A percentile compares a stretch with the other conserved stretches of the same genome.
Conservation (phyloP, 164 flowering plant species). For the Houttuynia cordata region DNA sequence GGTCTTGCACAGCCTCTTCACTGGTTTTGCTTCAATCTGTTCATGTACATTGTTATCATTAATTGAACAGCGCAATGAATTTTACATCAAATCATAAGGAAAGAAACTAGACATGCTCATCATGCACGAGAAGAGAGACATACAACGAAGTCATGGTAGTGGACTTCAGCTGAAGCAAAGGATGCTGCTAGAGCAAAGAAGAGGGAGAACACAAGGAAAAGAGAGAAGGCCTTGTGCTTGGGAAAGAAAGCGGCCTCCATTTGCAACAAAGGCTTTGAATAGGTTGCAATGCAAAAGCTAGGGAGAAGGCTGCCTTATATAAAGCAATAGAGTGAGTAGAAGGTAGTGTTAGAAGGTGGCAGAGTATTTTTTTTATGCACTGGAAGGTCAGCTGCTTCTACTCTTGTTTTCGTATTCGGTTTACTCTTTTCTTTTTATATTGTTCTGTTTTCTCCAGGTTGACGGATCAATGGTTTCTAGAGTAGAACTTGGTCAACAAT, state of each 20-base stretch:
- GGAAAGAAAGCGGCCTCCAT: conserved; percentile 6
- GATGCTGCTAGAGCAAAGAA: conserved; percentile 6
- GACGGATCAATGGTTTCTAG: background rate
- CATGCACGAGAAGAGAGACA: too few relatives aligned
- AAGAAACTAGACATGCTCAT: background rate
- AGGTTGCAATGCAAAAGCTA: background rate
- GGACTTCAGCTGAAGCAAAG: conserved; percentile 19
- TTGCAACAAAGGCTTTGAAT: background rate
- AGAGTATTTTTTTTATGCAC: too few relatives aligned
- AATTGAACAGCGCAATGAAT: background rate
- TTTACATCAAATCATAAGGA: too few relatives aligned
- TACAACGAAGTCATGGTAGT: conserved; percentile 52
- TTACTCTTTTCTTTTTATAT: background rate
- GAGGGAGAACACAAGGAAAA: conserved; percentile 4
- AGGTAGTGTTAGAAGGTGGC: conserved; percentile 48
- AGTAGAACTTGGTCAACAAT: conserved; percentile 20
- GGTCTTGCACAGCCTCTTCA: conserved; percentile 97
- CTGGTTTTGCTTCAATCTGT: conserved; percentile 73
- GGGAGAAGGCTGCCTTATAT: conserved; percentile 5
- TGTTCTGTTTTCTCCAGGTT: background rate
- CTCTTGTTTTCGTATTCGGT: background rate
- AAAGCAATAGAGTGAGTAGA: conserved; percentile 8
- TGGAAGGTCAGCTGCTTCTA: conserved; percentile 11
- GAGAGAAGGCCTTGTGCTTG: conserved; percentile 5
- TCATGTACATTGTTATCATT: background rate